These are phyloP conservation scores for Apiotrichum veenhuisii DNA, from an alignment of 1,284 basidiomycete species.

Conservation along the genomic window DNA sequence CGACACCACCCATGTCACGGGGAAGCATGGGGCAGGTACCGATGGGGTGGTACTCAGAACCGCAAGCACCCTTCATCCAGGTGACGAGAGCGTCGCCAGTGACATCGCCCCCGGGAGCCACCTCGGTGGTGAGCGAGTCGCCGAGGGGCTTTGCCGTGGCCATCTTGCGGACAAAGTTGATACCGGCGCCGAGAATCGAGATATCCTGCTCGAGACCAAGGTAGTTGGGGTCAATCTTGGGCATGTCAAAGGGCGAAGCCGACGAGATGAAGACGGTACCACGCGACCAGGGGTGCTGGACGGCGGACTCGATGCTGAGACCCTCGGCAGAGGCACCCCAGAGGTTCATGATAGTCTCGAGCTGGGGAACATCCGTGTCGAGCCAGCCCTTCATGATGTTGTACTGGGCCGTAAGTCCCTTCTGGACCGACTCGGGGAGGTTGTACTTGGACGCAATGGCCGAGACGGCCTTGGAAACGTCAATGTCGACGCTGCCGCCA, in stretches of 20 bases:
- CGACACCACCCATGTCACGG: slow-evolving; percentile 59
- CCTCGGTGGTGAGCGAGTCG: slow-evolving; percentile 31
- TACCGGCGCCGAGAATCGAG: slow-evolving; percentile 35
- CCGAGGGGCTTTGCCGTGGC: slow-evolving; percentile 35
- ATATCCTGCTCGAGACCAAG: slow-evolving; percentile 49
- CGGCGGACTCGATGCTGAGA: slow-evolving; percentile 36
- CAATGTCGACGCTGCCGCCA: slow-evolving; percentile 60
- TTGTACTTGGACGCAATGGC: slow-evolving; percentile 55
- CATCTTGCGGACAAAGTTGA: slow-evolving; percentile 36
- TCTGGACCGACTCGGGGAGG: slow-evolving; percentile 41
- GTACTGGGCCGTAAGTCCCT: slow-evolving; percentile 40
- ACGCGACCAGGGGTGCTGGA: slow-evolving; percentile 50
- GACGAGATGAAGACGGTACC: slow-evolving; percentile 55
- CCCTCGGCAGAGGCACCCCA: slow-evolving; percentile 24
- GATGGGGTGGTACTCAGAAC: slow-evolving; percentile 57
- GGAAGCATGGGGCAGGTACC: slow-evolving; percentile 65
- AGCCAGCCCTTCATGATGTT: slow-evolving; percentile 38
- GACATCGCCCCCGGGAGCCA: slow-evolving; percentile 14
- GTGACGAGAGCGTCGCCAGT: neutral
- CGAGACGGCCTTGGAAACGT: slow-evolving; percentile 62
- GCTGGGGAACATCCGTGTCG: slow-evolving; percentile 37
- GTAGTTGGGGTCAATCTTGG: slow-evolving; percentile 63
- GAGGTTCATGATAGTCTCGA: slow-evolving; percentile 47
- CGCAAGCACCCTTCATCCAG: slow-evolving; percentile 35
- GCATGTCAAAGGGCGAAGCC: slow-evolving; percentile 56